Conservation (phyloP, 306 rosid species). For the Astragalus membranaceus region DNA sequence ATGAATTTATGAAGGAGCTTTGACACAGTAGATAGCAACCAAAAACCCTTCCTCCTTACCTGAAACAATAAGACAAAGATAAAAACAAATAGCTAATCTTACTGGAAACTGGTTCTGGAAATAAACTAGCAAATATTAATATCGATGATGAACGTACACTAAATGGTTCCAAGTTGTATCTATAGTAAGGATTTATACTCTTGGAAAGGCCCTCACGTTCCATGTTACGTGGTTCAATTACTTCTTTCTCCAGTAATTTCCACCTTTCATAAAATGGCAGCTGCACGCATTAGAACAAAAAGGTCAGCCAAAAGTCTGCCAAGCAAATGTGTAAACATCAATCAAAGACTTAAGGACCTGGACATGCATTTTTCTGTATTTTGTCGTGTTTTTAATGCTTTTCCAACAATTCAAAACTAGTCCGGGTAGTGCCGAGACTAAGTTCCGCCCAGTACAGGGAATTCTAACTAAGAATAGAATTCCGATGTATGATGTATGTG, state of each 20-base stretch:
- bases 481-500: no score
- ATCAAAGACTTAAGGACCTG: neutral
- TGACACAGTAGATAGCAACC: slow-evolving; percentile 88
- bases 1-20: slow-evolving; percentile 87
- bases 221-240: slow-evolving; percentile 84
- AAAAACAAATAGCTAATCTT: slow-evolving; percentile 17
- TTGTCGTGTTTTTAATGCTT: neutral
- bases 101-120: slow-evolving; percentile 11
- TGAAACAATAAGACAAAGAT: slow-evolving; percentile 27
- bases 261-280: slow-evolving; percentile 92
- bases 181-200: slow-evolving; percentile 60
- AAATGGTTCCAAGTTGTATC: slow-evolving; percentile 94
- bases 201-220: slow-evolving; percentile 76
- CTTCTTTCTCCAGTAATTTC: slow-evolving; percentile 97
- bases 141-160: slow-evolving; percentile 47
- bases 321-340: slow-evolving; percentile 1
- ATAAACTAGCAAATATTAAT: neutral
- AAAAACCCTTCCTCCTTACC: slow-evolving; percentile 98
- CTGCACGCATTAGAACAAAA: slow-evolving; percentile 45
- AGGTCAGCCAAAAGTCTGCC: slow-evolving; percentile 9
- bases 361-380: neutral
- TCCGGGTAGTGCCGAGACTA: no score
- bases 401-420: neutral
- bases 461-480: no score
- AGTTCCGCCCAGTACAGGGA: no score